Conservation (phyloP, 2,329 filamentous ascomycete species). For the Hirsutella thompsonii region DNA sequence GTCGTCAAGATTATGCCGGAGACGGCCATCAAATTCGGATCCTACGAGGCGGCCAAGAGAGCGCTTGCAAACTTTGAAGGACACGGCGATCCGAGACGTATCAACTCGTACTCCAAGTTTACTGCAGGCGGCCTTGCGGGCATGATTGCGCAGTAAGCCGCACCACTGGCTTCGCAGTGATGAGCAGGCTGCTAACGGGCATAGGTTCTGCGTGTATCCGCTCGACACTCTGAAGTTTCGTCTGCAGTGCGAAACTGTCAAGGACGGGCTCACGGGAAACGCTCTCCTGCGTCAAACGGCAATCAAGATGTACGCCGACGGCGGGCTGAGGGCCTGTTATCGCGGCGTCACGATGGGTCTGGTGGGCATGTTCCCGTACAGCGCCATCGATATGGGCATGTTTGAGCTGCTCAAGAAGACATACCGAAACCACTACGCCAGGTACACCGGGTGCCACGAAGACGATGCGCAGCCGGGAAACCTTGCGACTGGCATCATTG, state of each 20-base stretch:
- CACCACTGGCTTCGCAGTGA: no score
- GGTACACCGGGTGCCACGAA: conserved; percentile 57
- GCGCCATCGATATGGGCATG: conserved; percentile 88
- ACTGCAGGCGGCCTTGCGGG: conserved; percentile 81
- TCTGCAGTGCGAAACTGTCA: conserved; percentile 89
- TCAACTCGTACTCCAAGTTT: conserved; percentile 79
- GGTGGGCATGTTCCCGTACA: conserved; percentile 94
- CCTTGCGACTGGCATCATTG: conserved; percentile 75
- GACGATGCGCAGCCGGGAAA: conserved; percentile 74
- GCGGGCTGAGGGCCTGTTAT: conserved; percentile 68
- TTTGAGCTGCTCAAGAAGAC: conserved; percentile 83
- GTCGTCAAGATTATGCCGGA: conserved; percentile 98
- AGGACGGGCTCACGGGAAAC: conserved; percentile 73
- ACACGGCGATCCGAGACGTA: conserved; percentile 65
- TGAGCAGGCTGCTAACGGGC: conserved; percentile 2
- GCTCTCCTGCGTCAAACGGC: conserved; percentile 72
- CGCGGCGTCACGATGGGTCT: conserved; percentile 89
- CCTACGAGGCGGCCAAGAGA: conserved; percentile 90
- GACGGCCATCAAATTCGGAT: conserved; percentile 95
- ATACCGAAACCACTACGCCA: conserved; percentile 59
- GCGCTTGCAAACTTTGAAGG: conserved; percentile 78
- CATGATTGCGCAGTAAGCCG: conserved; percentile 75
- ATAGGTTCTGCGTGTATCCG: conserved; percentile 81
- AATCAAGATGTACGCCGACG: conserved; percentile 70
- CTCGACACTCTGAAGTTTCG: conserved; percentile 71